Conservation (phyloP, 176 grass and related monocot genomes). For the Puya raimondii region DNA sequence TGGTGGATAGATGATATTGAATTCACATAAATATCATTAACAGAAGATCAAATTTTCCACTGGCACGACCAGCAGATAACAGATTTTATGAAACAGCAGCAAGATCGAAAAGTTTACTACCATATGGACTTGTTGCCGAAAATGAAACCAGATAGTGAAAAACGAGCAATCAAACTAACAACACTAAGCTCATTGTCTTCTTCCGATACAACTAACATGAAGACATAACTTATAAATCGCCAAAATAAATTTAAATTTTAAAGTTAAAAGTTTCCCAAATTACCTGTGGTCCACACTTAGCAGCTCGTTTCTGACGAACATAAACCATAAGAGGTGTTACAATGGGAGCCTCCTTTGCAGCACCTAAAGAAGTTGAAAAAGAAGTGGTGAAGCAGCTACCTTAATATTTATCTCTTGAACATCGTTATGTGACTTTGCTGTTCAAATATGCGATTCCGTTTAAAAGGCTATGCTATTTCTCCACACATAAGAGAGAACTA, state of each 20-base stretch:
- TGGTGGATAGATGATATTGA: too few relatives aligned
- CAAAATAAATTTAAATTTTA: background rate
- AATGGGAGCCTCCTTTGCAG: constrained; percentile 75
- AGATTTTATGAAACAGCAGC: too few relatives aligned
- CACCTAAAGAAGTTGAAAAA: constrained; percentile 32
- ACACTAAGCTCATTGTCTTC: background rate
- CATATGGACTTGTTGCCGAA: too few relatives aligned
- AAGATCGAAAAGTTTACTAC: too few relatives aligned
- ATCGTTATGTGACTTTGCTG: background rate
- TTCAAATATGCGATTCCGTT: background rate
- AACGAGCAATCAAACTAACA: background rate
- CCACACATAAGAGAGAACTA: constrained; percentile 3
- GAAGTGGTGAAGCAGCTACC: background rate
- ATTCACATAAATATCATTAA: too few relatives aligned
- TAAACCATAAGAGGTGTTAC: constrained; percentile 86
- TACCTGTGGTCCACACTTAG: constrained; percentile 80
- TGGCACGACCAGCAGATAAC: too few relatives aligned
- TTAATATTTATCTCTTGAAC: background rate
- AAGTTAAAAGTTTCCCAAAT: background rate
- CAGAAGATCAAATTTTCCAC: background rate
- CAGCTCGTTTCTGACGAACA: constrained; percentile 84
- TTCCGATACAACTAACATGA: background rate
- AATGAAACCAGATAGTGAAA: background rate
- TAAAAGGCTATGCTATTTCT: background rate
- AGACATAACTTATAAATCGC: background rate